These are phyloP conservation scores for Fusarium guadeloupense DNA, from an alignment of 2,329 filamentous ascomycete genomes.

Conservation along the genomic window DNA sequence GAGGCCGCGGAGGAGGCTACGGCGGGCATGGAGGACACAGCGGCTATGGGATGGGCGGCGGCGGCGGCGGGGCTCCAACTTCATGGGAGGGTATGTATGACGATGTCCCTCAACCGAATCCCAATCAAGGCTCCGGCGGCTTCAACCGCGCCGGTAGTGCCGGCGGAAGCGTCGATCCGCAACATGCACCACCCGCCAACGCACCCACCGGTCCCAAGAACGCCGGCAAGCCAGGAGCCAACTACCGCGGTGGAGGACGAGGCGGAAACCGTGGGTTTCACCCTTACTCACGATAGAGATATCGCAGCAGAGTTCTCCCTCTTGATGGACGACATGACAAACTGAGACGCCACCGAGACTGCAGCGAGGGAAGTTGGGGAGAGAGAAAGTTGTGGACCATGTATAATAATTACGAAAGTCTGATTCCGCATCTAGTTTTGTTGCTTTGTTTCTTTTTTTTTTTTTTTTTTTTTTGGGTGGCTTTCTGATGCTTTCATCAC, in stretches of 20 bases:
- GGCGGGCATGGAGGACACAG: slow-evolving; percentile 43
- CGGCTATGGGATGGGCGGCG: slow-evolving; percentile 49
- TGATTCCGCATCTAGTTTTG: slow-evolving; percentile 11
- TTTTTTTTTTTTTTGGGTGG: slow-evolving; percentile 12
- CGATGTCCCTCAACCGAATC: slow-evolving; percentile 85
- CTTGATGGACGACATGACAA: background rate
- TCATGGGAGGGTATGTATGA: slow-evolving; percentile 99
- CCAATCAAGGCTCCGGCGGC: slow-evolving; percentile 55
- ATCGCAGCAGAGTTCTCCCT: slow-evolving; percentile 1
- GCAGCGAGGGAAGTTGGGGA: slow-evolving; percentile 12
- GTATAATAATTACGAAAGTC: slow-evolving; percentile 17
- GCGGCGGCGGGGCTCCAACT: slow-evolving; percentile 69
- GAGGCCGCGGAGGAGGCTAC: slow-evolving; percentile 46
- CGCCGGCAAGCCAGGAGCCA: slow-evolving; percentile 87
- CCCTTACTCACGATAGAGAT: slow-evolving; percentile 67
- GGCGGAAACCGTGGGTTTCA: slow-evolving; percentile 80
- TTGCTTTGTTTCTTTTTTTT: slow-evolving; percentile 2
- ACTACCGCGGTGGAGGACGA: slow-evolving; percentile 90
- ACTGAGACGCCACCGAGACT: slow-evolving; percentile 1
- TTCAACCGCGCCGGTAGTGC: slow-evolving; percentile 54
- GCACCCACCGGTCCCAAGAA: slow-evolving; percentile 97
- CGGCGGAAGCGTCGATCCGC: slow-evolving; percentile 53
- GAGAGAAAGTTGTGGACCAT: background rate
- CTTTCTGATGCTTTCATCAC: slow-evolving; percentile 14
- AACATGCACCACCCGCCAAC: slow-evolving; percentile 62